Evolutionary conservation across 805 yeast genomes (phyloP).

Genomic region (Tetrapisispora taiwanensis): DNA sequence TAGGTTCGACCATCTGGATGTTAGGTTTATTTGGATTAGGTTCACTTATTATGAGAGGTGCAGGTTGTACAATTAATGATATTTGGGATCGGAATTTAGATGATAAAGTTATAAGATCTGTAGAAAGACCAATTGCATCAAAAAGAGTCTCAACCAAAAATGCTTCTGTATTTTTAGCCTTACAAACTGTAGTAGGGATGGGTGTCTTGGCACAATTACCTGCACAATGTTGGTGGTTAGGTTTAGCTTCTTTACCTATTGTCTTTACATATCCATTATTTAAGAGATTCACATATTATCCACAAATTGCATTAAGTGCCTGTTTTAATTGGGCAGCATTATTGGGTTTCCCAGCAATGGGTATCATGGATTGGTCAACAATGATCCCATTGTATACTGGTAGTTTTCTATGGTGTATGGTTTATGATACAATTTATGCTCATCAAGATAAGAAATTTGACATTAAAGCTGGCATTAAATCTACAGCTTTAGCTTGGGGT

Average conservation of each 20-base stretch:
- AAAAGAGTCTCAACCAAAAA: constrained; percentile 64
- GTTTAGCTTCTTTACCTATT: constrained; percentile 68
- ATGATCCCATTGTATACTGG: constrained; percentile 72
- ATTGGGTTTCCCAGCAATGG: constrained; percentile 93
- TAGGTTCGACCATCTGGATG: constrained; percentile 50
- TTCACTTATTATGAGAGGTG: constrained; percentile 87
- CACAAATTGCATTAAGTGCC: constrained; percentile 71
- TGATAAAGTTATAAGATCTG: constrained; percentile 75
- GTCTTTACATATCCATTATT: constrained; percentile 86
- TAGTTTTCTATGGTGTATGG: constrained; percentile 86
- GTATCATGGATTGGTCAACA: constrained; percentile 63
- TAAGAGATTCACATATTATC: constrained; percentile 91
- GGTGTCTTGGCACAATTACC: constrained; percentile 68
- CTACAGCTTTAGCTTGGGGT: constrained; percentile 95
- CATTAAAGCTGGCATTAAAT: constrained; percentile 80
- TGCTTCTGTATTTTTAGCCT: constrained; percentile 62
- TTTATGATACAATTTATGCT: constrained; percentile 92
- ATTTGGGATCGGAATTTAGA: constrained; percentile 77
- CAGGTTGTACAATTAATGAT: constrained; percentile 95
- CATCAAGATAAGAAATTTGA: constrained; percentile 94
- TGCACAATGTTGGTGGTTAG: constrained; percentile 67
- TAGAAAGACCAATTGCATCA: constrained; percentile 86
- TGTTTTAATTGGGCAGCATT: constrained; percentile 94
- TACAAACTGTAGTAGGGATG: constrained; percentile 65
- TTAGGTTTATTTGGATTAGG: constrained; percentile 72